Conservation (phyloP, 78 protist genomes). For the Isochrysis galbana region DNA sequence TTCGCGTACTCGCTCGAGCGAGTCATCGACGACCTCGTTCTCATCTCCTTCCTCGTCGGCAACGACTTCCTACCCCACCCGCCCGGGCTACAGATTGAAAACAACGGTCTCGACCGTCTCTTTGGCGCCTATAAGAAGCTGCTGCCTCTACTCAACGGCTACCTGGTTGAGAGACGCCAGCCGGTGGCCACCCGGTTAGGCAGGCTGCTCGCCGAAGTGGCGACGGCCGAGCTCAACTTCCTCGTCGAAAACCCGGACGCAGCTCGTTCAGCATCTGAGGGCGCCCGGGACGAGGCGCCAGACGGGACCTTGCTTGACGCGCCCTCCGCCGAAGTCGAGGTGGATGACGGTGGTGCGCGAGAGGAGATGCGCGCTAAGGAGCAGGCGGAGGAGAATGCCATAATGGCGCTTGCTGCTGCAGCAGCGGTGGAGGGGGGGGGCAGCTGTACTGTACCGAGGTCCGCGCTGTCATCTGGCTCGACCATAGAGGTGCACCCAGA, state of each 20-base stretch:
- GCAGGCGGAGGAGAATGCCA: not conserved
- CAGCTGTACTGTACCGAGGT: no score
- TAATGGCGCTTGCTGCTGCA: not conserved
- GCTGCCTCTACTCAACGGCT: not conserved
- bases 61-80: conserved; percentile 93
- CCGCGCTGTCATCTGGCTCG: no score
- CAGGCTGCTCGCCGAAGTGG: not conserved
- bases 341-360: not conserved
- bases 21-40: conserved; percentile 77
- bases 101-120: conserved; percentile 45
- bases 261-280: not conserved
- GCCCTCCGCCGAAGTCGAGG: not conserved
- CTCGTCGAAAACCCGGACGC: not conserved
- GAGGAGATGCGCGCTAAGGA: not conserved
- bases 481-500: no score
- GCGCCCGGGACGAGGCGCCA: not conserved
- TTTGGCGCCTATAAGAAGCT: not conserved
- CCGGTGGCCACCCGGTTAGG: conserved; percentile 52
- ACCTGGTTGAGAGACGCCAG: conserved; percentile 7
- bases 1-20: conserved; percentile 48
- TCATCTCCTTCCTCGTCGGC: conserved; percentile 86
- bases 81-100: conserved; percentile 73
- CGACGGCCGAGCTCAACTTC: not conserved
- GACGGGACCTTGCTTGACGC: not conserved
- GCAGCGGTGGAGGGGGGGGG: not conserved